phyloP scores from a whole-genome alignment of 805 yeast genomes.

The Vanderwaltozyma yarrowii region DNA sequence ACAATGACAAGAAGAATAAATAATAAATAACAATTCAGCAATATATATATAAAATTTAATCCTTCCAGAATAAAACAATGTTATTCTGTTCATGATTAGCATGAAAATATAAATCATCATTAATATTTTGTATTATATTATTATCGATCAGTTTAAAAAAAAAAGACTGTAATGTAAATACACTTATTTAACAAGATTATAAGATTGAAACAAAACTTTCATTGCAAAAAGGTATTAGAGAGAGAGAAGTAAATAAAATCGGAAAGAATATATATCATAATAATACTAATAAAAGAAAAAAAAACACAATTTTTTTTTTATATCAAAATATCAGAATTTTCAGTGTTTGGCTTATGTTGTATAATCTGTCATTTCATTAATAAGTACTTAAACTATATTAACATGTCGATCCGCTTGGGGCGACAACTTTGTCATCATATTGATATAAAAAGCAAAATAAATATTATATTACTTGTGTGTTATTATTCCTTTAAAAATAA shows the following conservation, averaged over 20 bases:
- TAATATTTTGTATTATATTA: no score
- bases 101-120: slow-evolving; percentile 19
- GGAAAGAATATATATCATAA: no score
- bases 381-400: slow-evolving; percentile 6
- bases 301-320: not conserved
- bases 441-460: not conserved
- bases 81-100: slow-evolving; percentile 27
- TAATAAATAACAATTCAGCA: not conserved
- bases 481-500: no score
- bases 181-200: no score
- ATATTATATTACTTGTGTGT: not conserved
- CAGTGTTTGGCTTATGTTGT: slow-evolving; percentile 31
- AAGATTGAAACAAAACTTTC: no score
- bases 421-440: slow-evolving; percentile 32
- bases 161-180: no score
- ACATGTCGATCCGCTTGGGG: slow-evolving; percentile 31
- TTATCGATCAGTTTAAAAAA: no score
- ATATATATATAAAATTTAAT: slow-evolving; percentile 2
- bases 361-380: slow-evolving; percentile 20
- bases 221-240: no score
- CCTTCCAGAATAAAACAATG: not conserved
- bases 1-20: no score
- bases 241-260: no score
- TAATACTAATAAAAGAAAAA: not conserved
- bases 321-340: slow-evolving; percentile 25